Percentiles rank a stretch among this genome's conserved stretches.
Evolutionary conservation across 306 rosid species (phyloP).

Genomic region (Alnus rubra): DNA sequence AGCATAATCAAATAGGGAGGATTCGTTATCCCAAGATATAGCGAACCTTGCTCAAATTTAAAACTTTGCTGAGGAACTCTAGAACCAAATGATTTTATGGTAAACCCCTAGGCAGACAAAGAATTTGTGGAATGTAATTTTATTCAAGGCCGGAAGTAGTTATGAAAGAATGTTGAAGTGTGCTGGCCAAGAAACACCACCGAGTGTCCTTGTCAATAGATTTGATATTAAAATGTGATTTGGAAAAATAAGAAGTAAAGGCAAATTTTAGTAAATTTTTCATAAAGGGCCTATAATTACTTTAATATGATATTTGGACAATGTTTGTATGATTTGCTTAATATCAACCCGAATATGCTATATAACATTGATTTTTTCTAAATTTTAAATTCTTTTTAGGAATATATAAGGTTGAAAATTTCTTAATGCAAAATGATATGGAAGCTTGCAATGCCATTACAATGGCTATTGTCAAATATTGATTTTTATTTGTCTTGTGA

Average conservation of each 20-base stretch:
- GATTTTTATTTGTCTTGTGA: background rate
- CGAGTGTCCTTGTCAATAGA: background rate
- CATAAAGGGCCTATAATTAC: background rate
- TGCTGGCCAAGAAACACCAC: background rate
- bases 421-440: too few species aligned
- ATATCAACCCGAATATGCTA: too few species aligned
- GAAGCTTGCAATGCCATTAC: too few species aligned
- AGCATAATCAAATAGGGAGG: too few species aligned
- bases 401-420: too few species aligned
- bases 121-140: background rate
- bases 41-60: too few species aligned
- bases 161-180: background rate
- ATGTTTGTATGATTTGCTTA: too few species aligned
- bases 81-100: background rate
- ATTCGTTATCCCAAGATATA: too few species aligned
- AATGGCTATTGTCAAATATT: too few species aligned
- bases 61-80: too few species aligned
- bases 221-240: background rate
- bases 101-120: background rate
- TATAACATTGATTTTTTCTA: too few species aligned
- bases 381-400: too few species aligned
- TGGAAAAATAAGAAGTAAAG: background rate
- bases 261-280: background rate
- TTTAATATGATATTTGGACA: background rate
- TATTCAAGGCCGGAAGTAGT: background rate